phyloP scores from a whole-genome alignment of 352 stramenopile genomes.

The Phytophthora hybrid region DNA sequence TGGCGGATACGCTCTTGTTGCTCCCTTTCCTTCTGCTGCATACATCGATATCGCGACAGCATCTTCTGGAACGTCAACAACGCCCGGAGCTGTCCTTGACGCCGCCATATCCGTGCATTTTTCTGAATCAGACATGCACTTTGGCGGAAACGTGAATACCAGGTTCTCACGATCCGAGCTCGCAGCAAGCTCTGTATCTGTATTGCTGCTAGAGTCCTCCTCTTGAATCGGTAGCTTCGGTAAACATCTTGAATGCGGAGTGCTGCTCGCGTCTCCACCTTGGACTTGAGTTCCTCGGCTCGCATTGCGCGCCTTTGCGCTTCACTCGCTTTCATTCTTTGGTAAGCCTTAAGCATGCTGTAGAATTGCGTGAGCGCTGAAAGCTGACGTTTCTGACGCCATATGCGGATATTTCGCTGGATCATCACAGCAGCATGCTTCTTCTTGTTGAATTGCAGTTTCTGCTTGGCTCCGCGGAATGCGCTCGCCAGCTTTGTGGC shows the following conservation, averaged over 20 bases:
- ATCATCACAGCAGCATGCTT: slow-evolving; percentile 34
- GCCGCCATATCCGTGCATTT: slow-evolving; percentile 53
- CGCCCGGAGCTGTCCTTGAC: slow-evolving; percentile 40
- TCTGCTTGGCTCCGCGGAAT: slow-evolving; percentile 39
- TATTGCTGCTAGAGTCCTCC: slow-evolving; percentile 37
- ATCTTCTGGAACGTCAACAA: slow-evolving; percentile 44
- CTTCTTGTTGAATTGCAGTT: slow-evolving; percentile 29
- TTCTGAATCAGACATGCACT: slow-evolving; percentile 43
- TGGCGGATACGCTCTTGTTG: slow-evolving; percentile 36
- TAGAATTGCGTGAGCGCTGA: slow-evolving; percentile 46
- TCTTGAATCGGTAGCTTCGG: slow-evolving; percentile 27
- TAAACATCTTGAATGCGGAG: slow-evolving; percentile 28
- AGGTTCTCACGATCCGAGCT: slow-evolving; percentile 21
- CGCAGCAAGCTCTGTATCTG: slow-evolving; percentile 46
- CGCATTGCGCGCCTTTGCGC: slow-evolving; percentile 26
- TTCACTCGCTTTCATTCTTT: slow-evolving; percentile 40
- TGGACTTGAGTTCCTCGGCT: slow-evolving; percentile 24
- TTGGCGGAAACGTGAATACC: slow-evolving; percentile 22
- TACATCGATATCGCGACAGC: slow-evolving; percentile 41
- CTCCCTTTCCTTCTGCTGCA: slow-evolving; percentile 42
- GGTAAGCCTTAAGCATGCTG: slow-evolving; percentile 48
- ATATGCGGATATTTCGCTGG: slow-evolving; percentile 54
- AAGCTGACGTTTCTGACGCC: slow-evolving; percentile 47
- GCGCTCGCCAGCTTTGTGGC: slow-evolving; percentile 45
- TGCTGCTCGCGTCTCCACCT: slow-evolving; percentile 33